Base-by-base conservation (phyloP, 179 eudicot genomes). In the Gypsophila paniculata region DNA sequence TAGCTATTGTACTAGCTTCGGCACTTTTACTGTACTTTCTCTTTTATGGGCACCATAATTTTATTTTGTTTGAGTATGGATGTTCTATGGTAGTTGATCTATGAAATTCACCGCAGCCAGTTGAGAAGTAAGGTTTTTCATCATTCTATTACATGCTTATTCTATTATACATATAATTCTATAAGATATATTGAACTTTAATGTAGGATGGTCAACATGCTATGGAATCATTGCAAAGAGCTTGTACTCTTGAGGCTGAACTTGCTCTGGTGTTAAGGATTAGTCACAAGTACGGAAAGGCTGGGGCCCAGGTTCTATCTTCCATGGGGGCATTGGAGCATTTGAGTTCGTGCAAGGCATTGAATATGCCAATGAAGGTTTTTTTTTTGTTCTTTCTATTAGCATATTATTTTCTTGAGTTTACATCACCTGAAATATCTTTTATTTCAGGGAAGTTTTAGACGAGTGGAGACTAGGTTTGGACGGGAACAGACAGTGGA, bases 181-280 rank as follows among this genome's bases (percentile, higher is more conserved):
- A n/a, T n/a, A n/a, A n/a, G n/a, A 7, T 29, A 32, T 21, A 18
- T 59, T 29, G 62, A 79, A 48, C 72, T 52, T 22, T 65, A 11
- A 68, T 9, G 29, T 65, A 89, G 99, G 93, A 87, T 78, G 89
- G 87, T 64, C 85, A 90, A 60, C 85, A 78, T 57, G 86, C 96
- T 48, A 77, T 89, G 78, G 96, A 89, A 80, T 79, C 86, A 26
- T 76, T 89, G 87, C 96, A 93, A 81, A 88, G 91, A 76, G 82
- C 91, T 53, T 91, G 88, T 72, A 86, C 89, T 11, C 97, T 94
- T 72, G 96, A 94, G 84, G 99, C 99, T 34, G 91, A 89, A 82
- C 90, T 94, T 71, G 85, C 99, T 80, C 74, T 94, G 73, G 71
- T 94, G 54, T 79, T 91, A 72, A 90, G 99, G 75, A 85, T 91